Conservation (phyloP, 345 rosid genomes). For the Citrus maxima region DNA sequence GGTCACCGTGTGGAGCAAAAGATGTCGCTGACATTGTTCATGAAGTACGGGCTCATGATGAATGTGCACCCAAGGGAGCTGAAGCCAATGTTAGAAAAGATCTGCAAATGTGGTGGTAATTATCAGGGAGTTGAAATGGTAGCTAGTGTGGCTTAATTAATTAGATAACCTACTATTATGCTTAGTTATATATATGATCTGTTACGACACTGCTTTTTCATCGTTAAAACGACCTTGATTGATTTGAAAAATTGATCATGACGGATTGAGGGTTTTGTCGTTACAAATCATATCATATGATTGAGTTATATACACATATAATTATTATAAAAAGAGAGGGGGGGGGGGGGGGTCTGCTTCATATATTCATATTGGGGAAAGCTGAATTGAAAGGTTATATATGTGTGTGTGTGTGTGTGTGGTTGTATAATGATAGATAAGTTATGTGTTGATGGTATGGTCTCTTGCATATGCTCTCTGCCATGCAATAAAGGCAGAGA, state of each 20-base stretch:
- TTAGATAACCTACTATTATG: too few relatives aligned
- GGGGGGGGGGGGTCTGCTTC: too few relatives aligned
- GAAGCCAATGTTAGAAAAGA: constrained; percentile 20
- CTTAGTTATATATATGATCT: too few relatives aligned
- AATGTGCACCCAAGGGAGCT: constrained; percentile 50
- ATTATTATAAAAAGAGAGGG: not conserved
- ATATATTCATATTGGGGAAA: too few relatives aligned
- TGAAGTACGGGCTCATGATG: constrained; percentile 64
- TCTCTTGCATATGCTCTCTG: not conserved
- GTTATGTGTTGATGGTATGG: not conserved
- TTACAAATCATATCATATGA: not conserved
- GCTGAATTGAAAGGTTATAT: not conserved
- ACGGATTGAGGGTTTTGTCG: not conserved
- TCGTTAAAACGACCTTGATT: not conserved
- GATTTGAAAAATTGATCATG: not conserved
- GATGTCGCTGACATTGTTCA: constrained; percentile 73
- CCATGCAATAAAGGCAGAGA: not conserved
- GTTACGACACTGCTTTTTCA: too few relatives aligned
- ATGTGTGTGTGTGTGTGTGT: too few relatives aligned
- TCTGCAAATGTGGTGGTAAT: constrained; percentile 6
- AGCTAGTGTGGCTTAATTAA: constrained; percentile 1
- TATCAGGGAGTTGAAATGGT: not conserved
- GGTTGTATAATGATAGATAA: not conserved
- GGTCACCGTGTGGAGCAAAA: constrained; percentile 82
- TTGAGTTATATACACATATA: not conserved